phyloP scores from a whole-genome alignment of 192 early-diverging fungal genomes.

The Linnemannia schmuckeri region DNA sequence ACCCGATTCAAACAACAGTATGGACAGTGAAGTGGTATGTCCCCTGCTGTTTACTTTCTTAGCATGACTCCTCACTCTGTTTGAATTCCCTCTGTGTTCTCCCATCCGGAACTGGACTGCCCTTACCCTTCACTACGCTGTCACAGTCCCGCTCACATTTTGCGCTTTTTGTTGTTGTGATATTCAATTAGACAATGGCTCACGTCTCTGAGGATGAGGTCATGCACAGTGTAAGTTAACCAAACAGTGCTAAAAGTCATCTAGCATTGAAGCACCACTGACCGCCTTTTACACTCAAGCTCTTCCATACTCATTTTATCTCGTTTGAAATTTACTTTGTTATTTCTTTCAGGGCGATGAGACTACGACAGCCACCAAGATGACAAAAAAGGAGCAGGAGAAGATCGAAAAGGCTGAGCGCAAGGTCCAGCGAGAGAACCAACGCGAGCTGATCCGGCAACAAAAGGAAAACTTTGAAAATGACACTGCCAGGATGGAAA shows the following conservation, averaged over 20 bases:
- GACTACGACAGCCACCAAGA: neutral
- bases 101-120: neutral
- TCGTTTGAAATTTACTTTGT: neutral
- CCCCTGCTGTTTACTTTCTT: neutral
- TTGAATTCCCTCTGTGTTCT: neutral
- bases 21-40: constrained; percentile 7
- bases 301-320: neutral
- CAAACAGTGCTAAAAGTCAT: neutral
- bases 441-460: constrained; percentile 48
- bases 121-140: neutral
- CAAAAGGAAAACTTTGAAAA: constrained; percentile 50
- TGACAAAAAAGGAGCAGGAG: constrained; percentile 42
- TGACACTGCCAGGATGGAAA: constrained; percentile 48
- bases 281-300: neutral
- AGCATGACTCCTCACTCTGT: neutral
- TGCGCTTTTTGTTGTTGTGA: neutral
- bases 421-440: constrained; percentile 44
- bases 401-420: constrained; percentile 48
- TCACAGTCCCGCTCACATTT: constrained; percentile 4
- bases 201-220: constrained; percentile 49
- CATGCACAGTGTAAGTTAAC: constrained; percentile 42
- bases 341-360: neutral
- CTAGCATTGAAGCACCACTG: neutral
- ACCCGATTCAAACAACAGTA: constrained; percentile 1
- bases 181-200: constrained; percentile 11